Percentiles rank a stretch among this genome's conserved stretches.
These are phyloP conservation scores for Chlorella sp. DNA, from an alignment of 139 green algal genomes.

Conservation along the genomic window DNA sequence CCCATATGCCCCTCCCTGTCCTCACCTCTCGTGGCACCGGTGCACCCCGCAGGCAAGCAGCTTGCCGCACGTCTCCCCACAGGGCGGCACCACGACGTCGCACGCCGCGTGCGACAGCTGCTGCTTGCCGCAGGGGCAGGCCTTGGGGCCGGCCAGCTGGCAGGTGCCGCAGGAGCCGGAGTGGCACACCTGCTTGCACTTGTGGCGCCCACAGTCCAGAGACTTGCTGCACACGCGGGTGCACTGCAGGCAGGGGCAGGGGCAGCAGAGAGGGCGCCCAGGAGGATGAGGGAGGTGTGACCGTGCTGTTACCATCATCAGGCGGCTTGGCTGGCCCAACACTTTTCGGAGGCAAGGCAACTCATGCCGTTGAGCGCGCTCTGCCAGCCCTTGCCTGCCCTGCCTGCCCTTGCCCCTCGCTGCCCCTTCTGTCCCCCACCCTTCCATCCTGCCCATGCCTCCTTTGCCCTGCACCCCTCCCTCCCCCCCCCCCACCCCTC, in stretches of 20 bases:
- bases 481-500: neutral
- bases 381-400: too few species aligned
- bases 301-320: neutral
- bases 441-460: too few species aligned
- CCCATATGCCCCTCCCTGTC: neutral
- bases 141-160: slow-evolving; percentile 61
- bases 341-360: neutral
- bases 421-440: neutral
- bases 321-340: neutral
- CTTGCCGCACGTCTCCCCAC: slow-evolving; percentile 85
- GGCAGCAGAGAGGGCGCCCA: neutral
- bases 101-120: slow-evolving; percentile 54
- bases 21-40: slow-evolving; percentile 45
- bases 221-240: slow-evolving; percentile 58
- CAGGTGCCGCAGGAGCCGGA: slow-evolving; percentile 71
- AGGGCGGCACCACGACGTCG: slow-evolving; percentile 64
- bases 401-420: too few species aligned
- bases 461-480: neutral
- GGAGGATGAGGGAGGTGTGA: neutral
- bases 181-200: slow-evolving; percentile 71
- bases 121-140: slow-evolving; percentile 86
- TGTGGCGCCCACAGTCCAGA: slow-evolving; percentile 69
- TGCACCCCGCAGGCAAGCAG: slow-evolving; percentile 82
- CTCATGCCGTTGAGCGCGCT: neutral
- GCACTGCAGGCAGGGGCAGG: slow-evolving; percentile 48